Conservation (phyloP, 257 asterid species). For the Nicotiana sylvestris region DNA sequence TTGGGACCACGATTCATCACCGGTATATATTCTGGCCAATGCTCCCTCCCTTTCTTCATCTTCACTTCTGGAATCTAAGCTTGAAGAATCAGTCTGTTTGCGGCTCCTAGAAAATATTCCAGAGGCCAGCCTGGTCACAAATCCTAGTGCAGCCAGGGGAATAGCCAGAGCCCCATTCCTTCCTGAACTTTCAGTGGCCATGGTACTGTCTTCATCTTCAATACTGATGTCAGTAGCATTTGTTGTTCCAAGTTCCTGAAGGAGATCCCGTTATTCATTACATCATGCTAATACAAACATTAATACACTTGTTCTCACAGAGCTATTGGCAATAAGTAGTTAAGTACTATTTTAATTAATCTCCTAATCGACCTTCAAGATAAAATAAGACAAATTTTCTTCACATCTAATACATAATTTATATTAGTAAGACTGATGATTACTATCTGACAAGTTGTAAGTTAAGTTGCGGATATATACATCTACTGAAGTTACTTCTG, state of each 20-base stretch:
- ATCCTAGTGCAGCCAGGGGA: constrained; percentile 92
- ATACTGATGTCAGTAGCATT: constrained; percentile 41
- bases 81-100: constrained; percentile 36
- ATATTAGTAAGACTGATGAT: background rate
- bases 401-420: background rate
- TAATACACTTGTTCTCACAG: background rate
- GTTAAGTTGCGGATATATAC: constrained; percentile 1
- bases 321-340: background rate
- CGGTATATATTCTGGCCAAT: constrained; percentile 23
- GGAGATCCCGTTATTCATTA: constrained; percentile 8
- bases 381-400: background rate
- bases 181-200: constrained; percentile 55
- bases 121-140: constrained; percentile 79
- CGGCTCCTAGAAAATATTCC: constrained; percentile 88
- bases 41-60: constrained; percentile 41
- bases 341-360: background rate
- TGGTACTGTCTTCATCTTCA: constrained; percentile 46
- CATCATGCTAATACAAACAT: background rate
- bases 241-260: constrained; percentile 46
- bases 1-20: constrained; percentile 48
- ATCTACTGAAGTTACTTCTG: background rate
- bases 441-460: background rate
- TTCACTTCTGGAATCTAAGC: constrained; percentile 47
- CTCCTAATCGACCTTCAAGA: background rate
- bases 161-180: constrained; percentile 70